phyloP scores from a whole-genome alignment of 2,329 filamentous ascomycete species.

The Neospermospora avenae region DNA sequence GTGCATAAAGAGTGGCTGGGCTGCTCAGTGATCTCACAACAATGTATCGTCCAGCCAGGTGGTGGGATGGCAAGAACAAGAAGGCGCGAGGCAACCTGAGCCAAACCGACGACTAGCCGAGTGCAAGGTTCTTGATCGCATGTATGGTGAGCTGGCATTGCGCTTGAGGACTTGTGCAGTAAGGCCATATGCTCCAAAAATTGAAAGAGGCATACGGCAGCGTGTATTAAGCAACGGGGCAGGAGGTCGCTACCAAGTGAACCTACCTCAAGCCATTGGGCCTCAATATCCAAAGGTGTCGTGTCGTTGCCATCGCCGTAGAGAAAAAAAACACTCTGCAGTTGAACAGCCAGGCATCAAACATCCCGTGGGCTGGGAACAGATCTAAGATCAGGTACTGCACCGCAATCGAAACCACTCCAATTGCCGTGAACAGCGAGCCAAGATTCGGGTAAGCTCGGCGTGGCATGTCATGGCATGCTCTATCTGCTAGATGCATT shows the following conservation, averaged over 20 bases:
- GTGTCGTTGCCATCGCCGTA: background rate
- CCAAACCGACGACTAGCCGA: constrained; percentile 33
- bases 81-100: constrained; percentile 30
- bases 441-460: constrained; percentile 4
- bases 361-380: background rate
- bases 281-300: background rate
- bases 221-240: constrained; percentile 32
- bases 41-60: constrained; percentile 13
- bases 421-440: background rate
- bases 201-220: constrained; percentile 38
- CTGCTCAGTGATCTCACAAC: constrained; percentile 23
- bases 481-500: constrained; percentile 13
- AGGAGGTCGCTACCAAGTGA: constrained; percentile 16
- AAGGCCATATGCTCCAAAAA: constrained; percentile 46
- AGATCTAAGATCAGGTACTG: constrained; percentile 9
- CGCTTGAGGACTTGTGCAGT: constrained; percentile 53
- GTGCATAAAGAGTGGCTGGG: constrained; percentile 37
- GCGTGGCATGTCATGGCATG: background rate
- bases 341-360: background rate
- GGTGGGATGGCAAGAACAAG: constrained; percentile 19
- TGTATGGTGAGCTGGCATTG: constrained; percentile 79
- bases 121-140: constrained; percentile 45
- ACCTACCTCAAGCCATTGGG: background rate
- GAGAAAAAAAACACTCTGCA: constrained; percentile 1
- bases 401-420: background rate